A percentile compares a stretch with the other conserved stretches of the same genome.
phyloP scores from a whole-genome alignment of 2,329 filamentous ascomycete species.

The Diplodia sapinea region DNA sequence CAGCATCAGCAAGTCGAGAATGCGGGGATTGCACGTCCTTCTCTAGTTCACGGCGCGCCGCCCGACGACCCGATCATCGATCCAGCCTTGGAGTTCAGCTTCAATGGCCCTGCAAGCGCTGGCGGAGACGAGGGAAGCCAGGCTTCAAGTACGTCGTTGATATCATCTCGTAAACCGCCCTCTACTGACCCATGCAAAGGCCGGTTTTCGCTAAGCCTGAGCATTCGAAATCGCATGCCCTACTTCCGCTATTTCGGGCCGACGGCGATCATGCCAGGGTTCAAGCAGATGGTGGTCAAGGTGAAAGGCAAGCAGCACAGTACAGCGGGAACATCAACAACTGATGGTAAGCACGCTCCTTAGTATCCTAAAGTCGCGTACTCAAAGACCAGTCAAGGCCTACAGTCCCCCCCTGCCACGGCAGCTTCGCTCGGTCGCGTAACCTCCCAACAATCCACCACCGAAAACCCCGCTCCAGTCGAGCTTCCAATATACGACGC shows the following conservation, averaged over 20 bases:
- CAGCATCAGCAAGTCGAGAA: slow-evolving; percentile 1
- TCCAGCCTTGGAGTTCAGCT: slow-evolving; percentile 14
- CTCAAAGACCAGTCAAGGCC: slow-evolving; percentile 34
- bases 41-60: not conserved
- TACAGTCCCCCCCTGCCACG: slow-evolving; percentile 41
- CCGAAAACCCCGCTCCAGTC: slow-evolving; percentile 52
- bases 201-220: slow-evolving; percentile 46
- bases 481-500: slow-evolving; percentile 76
- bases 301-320: slow-evolving; percentile 70
- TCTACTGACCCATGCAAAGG: slow-evolving; percentile 36
- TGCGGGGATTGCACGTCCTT: not conserved
- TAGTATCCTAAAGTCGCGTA: not conserved
- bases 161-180: slow-evolving; percentile 29
- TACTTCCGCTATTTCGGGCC: slow-evolving; percentile 92
- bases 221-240: slow-evolving; percentile 71
- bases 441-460: slow-evolving; percentile 36
- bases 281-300: slow-evolving; percentile 89
- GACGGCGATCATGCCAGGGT: slow-evolving; percentile 88
- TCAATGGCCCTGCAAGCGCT: slow-evolving; percentile 8
- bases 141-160: slow-evolving; percentile 39
- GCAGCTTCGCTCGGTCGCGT: slow-evolving; percentile 14
- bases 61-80: slow-evolving; percentile 11
- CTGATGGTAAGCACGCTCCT: slow-evolving; percentile 45
- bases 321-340: slow-evolving; percentile 60
- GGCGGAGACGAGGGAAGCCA: slow-evolving; percentile 47